phyloP scores from a whole-genome alignment of 306 rosid genomes.

The Luffa acutangula region DNA sequence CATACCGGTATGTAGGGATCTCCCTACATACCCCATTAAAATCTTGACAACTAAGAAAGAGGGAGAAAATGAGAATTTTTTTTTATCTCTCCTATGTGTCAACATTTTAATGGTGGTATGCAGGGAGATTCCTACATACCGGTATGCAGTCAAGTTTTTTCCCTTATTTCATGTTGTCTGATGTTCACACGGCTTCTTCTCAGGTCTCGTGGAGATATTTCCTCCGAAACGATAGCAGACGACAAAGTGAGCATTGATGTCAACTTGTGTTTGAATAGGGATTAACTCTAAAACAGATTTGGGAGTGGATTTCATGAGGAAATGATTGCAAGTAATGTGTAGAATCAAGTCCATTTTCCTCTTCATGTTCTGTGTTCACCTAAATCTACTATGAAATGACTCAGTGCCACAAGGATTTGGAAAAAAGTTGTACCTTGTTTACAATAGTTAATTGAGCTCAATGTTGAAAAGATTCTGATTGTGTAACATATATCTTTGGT shows the following conservation, averaged over 20 bases:
- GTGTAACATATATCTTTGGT: not conserved
- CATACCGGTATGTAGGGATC: no score
- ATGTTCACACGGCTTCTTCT: not conserved
- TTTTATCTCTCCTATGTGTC: no score
- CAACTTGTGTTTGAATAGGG: constrained; percentile 1
- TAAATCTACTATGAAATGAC: not conserved
- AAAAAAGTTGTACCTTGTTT: not conserved
- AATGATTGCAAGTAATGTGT: constrained; percentile 2
- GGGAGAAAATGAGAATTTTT: no score
- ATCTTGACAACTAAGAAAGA: no score
- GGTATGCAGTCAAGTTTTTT: no score
- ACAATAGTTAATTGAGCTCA: constrained; percentile 4
- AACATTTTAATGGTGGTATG: no score
- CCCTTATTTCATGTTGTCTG: not conserved
- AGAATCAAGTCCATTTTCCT: not conserved
- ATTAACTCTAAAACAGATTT: not conserved
- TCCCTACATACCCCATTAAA: no score
- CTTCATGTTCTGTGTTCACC: constrained; percentile 1
- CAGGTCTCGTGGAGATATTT: constrained; percentile 2
- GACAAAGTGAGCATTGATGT: not conserved
- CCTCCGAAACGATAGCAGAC: not conserved
- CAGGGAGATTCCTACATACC: no score
- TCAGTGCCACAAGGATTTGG: not conserved
- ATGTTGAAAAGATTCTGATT: not conserved
- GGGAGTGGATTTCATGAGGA: not conserved